Evolutionary conservation across 345 rosid species (phyloP).

Genomic region (Salix viminalis): DNA sequence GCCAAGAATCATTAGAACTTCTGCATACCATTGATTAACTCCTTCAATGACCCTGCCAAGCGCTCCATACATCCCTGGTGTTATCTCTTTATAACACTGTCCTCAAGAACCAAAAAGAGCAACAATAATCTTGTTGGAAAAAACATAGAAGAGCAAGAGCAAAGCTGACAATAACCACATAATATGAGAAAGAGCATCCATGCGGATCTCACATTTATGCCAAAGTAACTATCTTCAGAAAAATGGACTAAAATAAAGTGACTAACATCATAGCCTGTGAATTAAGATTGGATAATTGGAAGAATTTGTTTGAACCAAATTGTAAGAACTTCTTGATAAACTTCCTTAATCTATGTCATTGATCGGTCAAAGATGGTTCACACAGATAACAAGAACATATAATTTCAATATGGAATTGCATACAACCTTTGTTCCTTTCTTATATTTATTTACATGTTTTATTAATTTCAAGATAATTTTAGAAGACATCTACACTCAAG

Average conservation of each 20-base stretch:
- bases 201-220: not conserved
- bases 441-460: not conserved
- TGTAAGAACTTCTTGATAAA: not conserved
- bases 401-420: not conserved
- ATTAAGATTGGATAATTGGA: not conserved
- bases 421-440: not conserved
- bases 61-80: conserved; percentile 61
- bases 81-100: conserved; percentile 69
- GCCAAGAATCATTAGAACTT: not conserved
- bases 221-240: not conserved
- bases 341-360: not conserved
- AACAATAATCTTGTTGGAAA: not conserved
- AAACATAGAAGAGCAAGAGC: not conserved
- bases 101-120: not conserved
- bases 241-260: not conserved
- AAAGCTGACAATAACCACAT: not conserved
- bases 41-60: conserved; percentile 77
- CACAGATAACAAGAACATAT: not conserved
- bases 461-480: not conserved
- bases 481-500: not conserved
- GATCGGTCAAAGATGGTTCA: not conserved
- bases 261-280: not conserved
- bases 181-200: not conserved
- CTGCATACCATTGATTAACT: conserved; percentile 65
- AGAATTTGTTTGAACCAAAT: not conserved